phyloP scores from a whole-genome alignment of 768 basidiomycete genomes.

The Neoboletus brunneissimus region DNA sequence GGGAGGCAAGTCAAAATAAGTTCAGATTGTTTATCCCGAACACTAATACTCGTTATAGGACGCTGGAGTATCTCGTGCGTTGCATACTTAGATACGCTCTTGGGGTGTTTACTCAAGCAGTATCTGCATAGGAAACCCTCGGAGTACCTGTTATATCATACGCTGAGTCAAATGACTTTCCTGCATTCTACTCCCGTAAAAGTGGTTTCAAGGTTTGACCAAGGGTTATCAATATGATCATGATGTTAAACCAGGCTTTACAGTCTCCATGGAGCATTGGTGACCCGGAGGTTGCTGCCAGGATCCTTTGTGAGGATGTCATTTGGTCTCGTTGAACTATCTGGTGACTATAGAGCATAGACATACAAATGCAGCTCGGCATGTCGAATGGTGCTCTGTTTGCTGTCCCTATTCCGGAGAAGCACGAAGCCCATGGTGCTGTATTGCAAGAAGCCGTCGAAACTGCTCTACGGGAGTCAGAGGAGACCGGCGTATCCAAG shows the following conservation, averaged over 20 bases:
- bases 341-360: slow-evolving; percentile 37
- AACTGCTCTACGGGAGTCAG: slow-evolving; percentile 80
- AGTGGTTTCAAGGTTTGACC: slow-evolving; percentile 68
- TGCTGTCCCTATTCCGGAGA: slow-evolving; percentile 84
- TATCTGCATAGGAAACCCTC: slow-evolving; percentile 72
- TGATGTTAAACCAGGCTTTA: not conserved
- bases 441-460: slow-evolving; percentile 76
- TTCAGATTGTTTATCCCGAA: not conserved
- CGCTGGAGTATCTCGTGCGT: slow-evolving; percentile 73
- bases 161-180: slow-evolving; percentile 74
- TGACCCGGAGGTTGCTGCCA: slow-evolving; percentile 65
- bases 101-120: not conserved
- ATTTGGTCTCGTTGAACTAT: not conserved
- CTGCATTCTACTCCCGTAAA: slow-evolving; percentile 86
- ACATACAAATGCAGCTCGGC: slow-evolving; percentile 64
- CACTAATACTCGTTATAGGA: slow-evolving; percentile 40
- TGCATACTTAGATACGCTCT: not conserved
- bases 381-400: slow-evolving; percentile 78
- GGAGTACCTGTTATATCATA: slow-evolving; percentile 90
- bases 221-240: not conserved
- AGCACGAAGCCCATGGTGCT: slow-evolving; percentile 64
- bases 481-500: slow-evolving; percentile 72
- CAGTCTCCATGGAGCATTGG: slow-evolving; percentile 80
- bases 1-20: slow-evolving; percentile 46
- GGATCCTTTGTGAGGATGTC: slow-evolving; percentile 63